phyloP scores from a whole-genome alignment of 2,329 filamentous ascomycete genomes.

The Calonectria hawksworthii region DNA sequence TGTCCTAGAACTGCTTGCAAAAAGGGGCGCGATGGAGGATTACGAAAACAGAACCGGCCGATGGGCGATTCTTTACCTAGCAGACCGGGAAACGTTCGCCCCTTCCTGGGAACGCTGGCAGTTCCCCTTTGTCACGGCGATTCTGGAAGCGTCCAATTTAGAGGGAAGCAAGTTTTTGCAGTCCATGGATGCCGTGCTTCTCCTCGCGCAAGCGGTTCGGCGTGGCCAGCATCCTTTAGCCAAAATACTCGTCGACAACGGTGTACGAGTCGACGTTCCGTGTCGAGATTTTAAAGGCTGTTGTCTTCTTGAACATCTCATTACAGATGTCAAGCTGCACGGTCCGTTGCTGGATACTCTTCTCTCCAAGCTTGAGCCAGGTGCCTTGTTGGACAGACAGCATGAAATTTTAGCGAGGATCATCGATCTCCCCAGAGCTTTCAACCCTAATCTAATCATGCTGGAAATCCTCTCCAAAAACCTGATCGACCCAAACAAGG shows the following conservation, averaged over 20 bases:
- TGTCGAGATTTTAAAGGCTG: slow-evolving; percentile 11
- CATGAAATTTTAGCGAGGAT: slow-evolving; percentile 28
- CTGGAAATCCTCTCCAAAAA: slow-evolving; percentile 26
- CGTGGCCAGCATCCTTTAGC: slow-evolving; percentile 22
- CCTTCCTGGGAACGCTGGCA: slow-evolving; percentile 34
- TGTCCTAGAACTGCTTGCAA: slow-evolving; percentile 32
- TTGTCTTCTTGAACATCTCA: slow-evolving; percentile 32
- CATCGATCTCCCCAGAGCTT: slow-evolving; percentile 5
- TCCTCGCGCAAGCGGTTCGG: slow-evolving; percentile 28
- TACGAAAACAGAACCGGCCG: slow-evolving; percentile 33
- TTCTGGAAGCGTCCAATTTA: slow-evolving; percentile 15
- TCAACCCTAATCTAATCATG: slow-evolving; percentile 22
- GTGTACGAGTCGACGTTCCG: slow-evolving; percentile 26
- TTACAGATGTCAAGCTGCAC: slow-evolving; percentile 24
- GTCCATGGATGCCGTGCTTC: slow-evolving; percentile 23
- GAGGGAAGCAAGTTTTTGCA: slow-evolving; percentile 12
- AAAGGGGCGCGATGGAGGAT: slow-evolving; percentile 30
- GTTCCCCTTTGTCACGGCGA: slow-evolving; percentile 26
- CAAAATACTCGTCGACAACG: slow-evolving; percentile 29
- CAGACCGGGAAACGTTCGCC: background rate
- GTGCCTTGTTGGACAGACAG: slow-evolving; percentile 29
- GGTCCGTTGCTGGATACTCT: slow-evolving; percentile 24
- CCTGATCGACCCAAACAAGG: slow-evolving; percentile 33
- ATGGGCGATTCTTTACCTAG: slow-evolving; percentile 35
- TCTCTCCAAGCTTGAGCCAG: slow-evolving; percentile 25